Conservation (phyloP, 2,329 filamentous ascomycete species). For the Emergomyces orientalis region DNA sequence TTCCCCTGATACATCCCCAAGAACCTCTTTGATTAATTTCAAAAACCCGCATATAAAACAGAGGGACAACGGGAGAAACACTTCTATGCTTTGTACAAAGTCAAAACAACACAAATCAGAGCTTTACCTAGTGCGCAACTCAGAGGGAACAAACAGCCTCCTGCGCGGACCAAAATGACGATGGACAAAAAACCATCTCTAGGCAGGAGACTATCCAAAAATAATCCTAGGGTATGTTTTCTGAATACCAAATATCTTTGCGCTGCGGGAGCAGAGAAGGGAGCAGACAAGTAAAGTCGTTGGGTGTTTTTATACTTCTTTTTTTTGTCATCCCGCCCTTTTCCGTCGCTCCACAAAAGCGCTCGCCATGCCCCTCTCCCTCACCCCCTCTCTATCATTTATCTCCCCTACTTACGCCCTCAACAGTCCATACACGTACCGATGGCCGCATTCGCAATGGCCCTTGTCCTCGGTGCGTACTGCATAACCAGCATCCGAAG, state of each 20-base stretch:
- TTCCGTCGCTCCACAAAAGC: background rate
- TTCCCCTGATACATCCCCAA: background rate
- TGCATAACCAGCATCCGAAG: slow-evolving; percentile 55
- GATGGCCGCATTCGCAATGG: slow-evolving; percentile 56
- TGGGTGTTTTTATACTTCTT: background rate
- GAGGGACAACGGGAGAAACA: background rate
- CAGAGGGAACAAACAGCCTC: background rate
- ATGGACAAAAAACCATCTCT: background rate
- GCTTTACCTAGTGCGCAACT: background rate
- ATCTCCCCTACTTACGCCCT: background rate
- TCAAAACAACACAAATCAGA: background rate
- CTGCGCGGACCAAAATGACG: background rate
- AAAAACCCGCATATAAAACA: background rate
- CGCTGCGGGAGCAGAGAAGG: background rate
- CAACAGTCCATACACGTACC: slow-evolving; percentile 39
- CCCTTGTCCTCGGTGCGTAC: slow-evolving; percentile 51
- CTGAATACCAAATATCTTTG: background rate
- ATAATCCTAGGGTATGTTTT: slow-evolving; percentile 18
- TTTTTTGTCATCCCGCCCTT: background rate
- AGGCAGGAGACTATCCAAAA: slow-evolving; percentile 15
- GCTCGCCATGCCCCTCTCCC: background rate
- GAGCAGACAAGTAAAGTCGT: too few relatives aligned
- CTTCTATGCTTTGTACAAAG: background rate
- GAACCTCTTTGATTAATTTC: too few relatives aligned
- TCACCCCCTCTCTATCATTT: background rate